Base-by-base conservation (phyloP, 163 green algal genomes). In the Scenedesmus sp. region DNA sequence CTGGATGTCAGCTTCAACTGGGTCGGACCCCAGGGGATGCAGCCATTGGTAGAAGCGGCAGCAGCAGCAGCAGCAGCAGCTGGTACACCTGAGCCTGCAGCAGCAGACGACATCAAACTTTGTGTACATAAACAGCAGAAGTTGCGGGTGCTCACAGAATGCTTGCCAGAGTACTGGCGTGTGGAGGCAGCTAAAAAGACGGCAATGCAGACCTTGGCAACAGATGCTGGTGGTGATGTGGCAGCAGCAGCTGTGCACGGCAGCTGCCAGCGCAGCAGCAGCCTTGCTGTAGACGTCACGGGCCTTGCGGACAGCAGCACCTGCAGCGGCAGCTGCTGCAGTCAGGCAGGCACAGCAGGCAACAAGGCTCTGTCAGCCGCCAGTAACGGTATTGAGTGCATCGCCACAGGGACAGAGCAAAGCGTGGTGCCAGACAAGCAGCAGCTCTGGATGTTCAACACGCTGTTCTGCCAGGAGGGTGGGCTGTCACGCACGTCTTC, bases 1-100 rank as follows among this genome's bases (percentile, higher is more conserved):
- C 85, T 90, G 85, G 85, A 90, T 72, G 72, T 90, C 70, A 90
- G 85, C 51, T 83, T 79, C 49, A 90, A 90, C 46, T 90, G 70
- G 70, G 70, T 83, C 22, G 65, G 65, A 13, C 85, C 85, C 44
- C 26, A 83, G 33, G 85, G 46, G 20, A 85, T 90, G 49, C 24
- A 56, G 72, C 85, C 85, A 16, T 46, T 90, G 30, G 59, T 53
- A n/a, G n/a, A 79, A 24, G 85, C 85, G 65, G 81, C 49, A 51
- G 42, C 40, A 35, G 85, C 68, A 70, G 26, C 24, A 72, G 42
- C 51, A 53, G 61, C 42, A 26, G 37, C 37, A 61, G 40, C 82
- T n/a, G 33, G 49, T 59, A 65, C 12, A 1, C 49, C 49, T 13
- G 49, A 12, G 15, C 15, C 49, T n/a, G 35, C 44, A 56, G 46